These are phyloP conservation scores for Myriosclerotinia scirpicola DNA, from an alignment of 2,329 filamentous ascomycete genomes.

Conservation along the genomic window DNA sequence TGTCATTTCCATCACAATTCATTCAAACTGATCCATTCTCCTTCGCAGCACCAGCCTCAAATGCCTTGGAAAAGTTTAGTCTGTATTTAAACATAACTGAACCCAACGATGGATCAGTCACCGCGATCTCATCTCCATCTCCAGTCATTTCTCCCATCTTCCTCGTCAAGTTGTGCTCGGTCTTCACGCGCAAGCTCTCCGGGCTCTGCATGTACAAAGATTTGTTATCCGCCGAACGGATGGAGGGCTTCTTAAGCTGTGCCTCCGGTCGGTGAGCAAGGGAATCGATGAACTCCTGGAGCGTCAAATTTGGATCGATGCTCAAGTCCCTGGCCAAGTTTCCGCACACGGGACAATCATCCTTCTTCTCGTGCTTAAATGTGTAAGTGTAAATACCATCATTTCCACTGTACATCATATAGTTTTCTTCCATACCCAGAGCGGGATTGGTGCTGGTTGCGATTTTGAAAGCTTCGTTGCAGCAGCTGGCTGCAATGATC, in stretches of 20 bases:
- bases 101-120: slow-evolving; percentile 87
- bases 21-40: slow-evolving; percentile 3
- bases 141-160: slow-evolving; percentile 75
- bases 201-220: slow-evolving; percentile 90
- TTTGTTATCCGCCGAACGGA: slow-evolving; percentile 76
- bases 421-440: slow-evolving; percentile 78
- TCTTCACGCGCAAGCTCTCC: slow-evolving; percentile 78
- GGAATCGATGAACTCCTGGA: slow-evolving; percentile 82
- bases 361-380: slow-evolving; percentile 90
- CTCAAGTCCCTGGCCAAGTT: slow-evolving; percentile 73
- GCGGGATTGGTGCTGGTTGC: slow-evolving; percentile 78
- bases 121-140: slow-evolving; percentile 83
- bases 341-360: slow-evolving; percentile 93
- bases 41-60: slow-evolving; percentile 4
- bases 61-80: slow-evolving; percentile 35
- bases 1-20: not conserved
- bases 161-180: slow-evolving; percentile 75
- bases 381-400: slow-evolving; percentile 97
- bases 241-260: slow-evolving; percentile 89
- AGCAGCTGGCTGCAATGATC: slow-evolving; percentile 92
- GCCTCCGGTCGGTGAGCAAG: slow-evolving; percentile 81
- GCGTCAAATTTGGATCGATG: slow-evolving; percentile 68
- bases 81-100: slow-evolving; percentile 40
- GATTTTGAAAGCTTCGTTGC: slow-evolving; percentile 96
- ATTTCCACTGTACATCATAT: slow-evolving; percentile 99